A percentile compares a stretch with the other conserved stretches of the same genome.
These are phyloP conservation scores for Solanum okadae DNA, from an alignment of 257 asterid genomes.

Conservation along the genomic window DNA sequence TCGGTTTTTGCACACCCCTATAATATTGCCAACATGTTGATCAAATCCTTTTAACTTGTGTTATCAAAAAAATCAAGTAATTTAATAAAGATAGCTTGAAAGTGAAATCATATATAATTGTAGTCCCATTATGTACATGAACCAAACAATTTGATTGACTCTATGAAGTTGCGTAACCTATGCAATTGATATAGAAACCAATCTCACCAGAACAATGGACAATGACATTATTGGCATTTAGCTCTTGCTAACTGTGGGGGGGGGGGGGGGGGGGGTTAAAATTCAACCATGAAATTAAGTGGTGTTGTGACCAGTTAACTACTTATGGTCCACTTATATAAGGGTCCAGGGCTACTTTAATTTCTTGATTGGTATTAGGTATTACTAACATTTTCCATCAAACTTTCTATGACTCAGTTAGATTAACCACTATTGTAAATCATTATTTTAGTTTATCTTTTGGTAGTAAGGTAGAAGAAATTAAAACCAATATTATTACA, in stretches of 20 bases:
- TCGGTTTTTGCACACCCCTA: no score
- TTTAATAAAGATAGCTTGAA: not conserved
- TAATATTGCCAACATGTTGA: not conserved
- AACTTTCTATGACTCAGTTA: not conserved
- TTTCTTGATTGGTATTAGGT: not conserved
- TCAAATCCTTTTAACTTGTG: not conserved
- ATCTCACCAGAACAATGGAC: not conserved
- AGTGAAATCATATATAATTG: not conserved
- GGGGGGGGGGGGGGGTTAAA: no score
- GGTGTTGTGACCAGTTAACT: not conserved
- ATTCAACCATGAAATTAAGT: not conserved
- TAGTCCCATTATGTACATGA: not conserved
- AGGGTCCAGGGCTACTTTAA: not conserved
- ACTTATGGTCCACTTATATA: not conserved
- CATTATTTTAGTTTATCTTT: not conserved
- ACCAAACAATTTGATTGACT: not conserved
- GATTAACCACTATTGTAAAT: not conserved
- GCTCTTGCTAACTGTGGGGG: not conserved
- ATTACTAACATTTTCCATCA: not conserved
- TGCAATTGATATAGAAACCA: not conserved
- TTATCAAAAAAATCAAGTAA: not conserved
- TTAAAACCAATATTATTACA: not conserved
- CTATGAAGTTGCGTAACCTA: not conserved
- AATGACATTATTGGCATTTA: not conserved
- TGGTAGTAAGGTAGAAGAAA: not conserved